These are phyloP conservation scores for Parascedosporium putredinis DNA, from an alignment of 2,329 filamentous ascomycete genomes.

Conservation along the genomic window DNA sequence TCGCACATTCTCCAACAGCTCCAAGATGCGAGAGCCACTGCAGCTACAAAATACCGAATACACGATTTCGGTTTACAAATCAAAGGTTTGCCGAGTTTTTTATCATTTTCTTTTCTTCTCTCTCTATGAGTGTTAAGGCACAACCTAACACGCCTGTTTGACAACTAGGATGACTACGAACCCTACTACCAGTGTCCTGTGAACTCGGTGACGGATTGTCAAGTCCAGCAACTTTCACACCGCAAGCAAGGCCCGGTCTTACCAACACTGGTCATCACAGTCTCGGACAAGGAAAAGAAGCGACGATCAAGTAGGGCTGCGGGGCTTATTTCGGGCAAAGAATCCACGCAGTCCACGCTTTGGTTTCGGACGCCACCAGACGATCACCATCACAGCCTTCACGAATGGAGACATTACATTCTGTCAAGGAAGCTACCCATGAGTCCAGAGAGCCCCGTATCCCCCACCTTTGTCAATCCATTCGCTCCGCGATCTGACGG, in stretches of 20 bases:
- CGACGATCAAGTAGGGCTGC: constrained; percentile 54
- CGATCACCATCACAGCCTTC: constrained; percentile 38
- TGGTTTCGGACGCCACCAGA: constrained; percentile 47
- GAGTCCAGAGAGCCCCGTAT: constrained; percentile 41
- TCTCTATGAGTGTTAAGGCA: background rate
- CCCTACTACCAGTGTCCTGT: constrained; percentile 43
- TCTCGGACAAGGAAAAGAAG: constrained; percentile 52
- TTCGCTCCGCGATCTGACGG: constrained; percentile 25
- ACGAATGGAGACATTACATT: constrained; percentile 50
- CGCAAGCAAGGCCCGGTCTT: constrained; percentile 50
- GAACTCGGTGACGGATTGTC: constrained; percentile 42
- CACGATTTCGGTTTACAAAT: constrained; percentile 45
- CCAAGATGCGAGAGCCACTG: constrained; percentile 11
- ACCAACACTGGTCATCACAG: constrained; percentile 47
- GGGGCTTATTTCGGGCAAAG: constrained; percentile 39
- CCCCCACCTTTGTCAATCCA: constrained; percentile 43
- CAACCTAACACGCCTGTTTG: constrained; percentile 10
- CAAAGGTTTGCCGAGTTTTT: constrained; percentile 30
- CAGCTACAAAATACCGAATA: constrained; percentile 25
- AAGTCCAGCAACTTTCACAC: constrained; percentile 48
- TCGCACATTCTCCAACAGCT: constrained; percentile 24
- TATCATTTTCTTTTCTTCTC: background rate
- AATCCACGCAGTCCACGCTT: constrained; percentile 34
- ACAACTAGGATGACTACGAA: constrained; percentile 39
- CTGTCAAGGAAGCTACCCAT: constrained; percentile 32